Conservation (phyloP, 345 rosid genomes). For the Hypericum androsaemum region DNA sequence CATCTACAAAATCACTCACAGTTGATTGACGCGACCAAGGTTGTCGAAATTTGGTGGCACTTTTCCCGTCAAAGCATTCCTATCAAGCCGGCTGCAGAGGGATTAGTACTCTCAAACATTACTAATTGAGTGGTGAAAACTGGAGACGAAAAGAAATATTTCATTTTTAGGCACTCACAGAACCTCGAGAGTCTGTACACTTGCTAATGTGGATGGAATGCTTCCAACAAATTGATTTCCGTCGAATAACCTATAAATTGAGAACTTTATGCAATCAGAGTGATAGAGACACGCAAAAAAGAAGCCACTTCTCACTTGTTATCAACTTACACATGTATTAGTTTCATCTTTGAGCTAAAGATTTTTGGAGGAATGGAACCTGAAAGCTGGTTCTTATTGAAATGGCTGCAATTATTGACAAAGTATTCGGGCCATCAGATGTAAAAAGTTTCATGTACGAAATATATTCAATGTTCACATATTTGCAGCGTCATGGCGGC, state of each 20-base stretch:
- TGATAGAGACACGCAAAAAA: neutral
- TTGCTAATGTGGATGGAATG: conserved; percentile 63
- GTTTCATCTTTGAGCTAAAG: conserved; percentile 62
- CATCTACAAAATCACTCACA: conserved; percentile 37
- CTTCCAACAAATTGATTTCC: conserved; percentile 58
- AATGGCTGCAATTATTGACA: conserved; percentile 47
- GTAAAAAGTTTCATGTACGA: no score
- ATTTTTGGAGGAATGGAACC: conserved; percentile 57
- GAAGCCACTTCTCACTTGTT: neutral
- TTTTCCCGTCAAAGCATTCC: conserved; percentile 55
- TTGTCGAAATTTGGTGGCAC: conserved; percentile 64
- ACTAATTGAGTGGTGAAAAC: neutral
- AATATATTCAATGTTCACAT: no score
- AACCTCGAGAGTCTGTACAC: conserved; percentile 80
- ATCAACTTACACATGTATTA: conserved; percentile 78
- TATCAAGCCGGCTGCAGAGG: conserved; percentile 80
- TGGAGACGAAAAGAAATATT: neutral
- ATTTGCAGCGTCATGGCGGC: neutral
- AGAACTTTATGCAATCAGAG: conserved; percentile 9
- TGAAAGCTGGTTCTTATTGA: conserved; percentile 87
- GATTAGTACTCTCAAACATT: conserved; percentile 15
- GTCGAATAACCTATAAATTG: conserved; percentile 52
- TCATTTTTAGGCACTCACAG: conserved; percentile 52
- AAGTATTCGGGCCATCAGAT: no score
- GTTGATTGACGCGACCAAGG: conserved; percentile 57